Conservation (phyloP, 1,284 basidiomycete genomes). For the Cutaneotrichosporon arboriforme region DNA sequence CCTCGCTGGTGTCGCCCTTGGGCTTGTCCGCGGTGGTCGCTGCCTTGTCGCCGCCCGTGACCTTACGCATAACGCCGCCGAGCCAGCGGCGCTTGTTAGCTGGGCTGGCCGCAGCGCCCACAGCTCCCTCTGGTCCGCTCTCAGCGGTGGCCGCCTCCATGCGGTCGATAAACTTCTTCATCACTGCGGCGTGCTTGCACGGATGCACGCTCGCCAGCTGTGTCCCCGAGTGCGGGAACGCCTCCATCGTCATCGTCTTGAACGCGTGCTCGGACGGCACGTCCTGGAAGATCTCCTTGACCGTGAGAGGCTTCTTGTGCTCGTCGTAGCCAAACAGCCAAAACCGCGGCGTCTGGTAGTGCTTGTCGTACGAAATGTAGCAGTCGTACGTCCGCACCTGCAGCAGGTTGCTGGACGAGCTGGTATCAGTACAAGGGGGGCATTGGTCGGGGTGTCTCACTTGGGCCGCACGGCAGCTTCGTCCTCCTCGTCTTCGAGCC, state of each 20-base stretch:
- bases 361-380: slow-evolving; percentile 98
- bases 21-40: slow-evolving; percentile 31
- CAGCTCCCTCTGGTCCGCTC: slow-evolving; percentile 38
- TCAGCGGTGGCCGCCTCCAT: slow-evolving; percentile 79
- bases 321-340: slow-evolving; percentile 95
- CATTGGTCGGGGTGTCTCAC: too few species aligned
- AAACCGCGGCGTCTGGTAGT: slow-evolving; percentile 91
- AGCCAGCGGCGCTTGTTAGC: slow-evolving; percentile 69
- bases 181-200: slow-evolving; percentile 97
- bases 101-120: slow-evolving; percentile 17
- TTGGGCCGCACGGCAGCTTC: slow-evolving; percentile 50
- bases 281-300: slow-evolving; percentile 92
- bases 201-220: slow-evolving; percentile 92
- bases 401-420: slow-evolving; percentile 61
- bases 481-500: slow-evolving; percentile 68
- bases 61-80: slow-evolving; percentile 62
- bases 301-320: slow-evolving; percentile 80
- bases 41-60: slow-evolving; percentile 53
- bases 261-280: slow-evolving; percentile 94
- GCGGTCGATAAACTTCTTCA: slow-evolving; percentile 99
- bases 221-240: slow-evolving; percentile 84
- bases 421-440: too few species aligned
- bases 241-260: slow-evolving; percentile 98
- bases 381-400: slow-evolving; percentile 98
- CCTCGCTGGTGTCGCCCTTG: slow-evolving; percentile 56